Evolutionary conservation across 495 filamentous ascomycete species (phyloP).

Genomic region (Halenospora varia): DNA sequence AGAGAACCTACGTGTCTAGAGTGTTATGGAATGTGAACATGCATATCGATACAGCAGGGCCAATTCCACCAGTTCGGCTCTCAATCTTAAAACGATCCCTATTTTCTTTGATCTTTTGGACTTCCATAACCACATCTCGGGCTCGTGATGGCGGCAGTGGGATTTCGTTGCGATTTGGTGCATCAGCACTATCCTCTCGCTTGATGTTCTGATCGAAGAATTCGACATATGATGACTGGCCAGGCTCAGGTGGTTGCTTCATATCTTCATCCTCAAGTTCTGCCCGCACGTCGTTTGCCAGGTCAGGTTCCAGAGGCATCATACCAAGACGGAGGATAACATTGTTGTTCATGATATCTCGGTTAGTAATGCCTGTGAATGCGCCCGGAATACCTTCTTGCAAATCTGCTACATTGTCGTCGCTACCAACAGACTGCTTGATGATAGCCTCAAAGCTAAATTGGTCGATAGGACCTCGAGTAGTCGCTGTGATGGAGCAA

Average conservation of each 20-base stretch:
- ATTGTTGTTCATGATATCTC: constrained; percentile 53
- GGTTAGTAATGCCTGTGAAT: constrained; percentile 78
- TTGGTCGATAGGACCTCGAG: constrained; percentile 70
- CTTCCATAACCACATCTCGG: constrained; percentile 87
- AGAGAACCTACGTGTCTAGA: constrained; percentile 66
- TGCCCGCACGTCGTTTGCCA: constrained; percentile 75
- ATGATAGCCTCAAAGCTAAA: constrained; percentile 79
- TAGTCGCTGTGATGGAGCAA: constrained; percentile 67
- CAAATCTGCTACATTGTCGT: constrained; percentile 66
- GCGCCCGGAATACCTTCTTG: constrained; percentile 94
- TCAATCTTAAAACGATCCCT: constrained; percentile 85
- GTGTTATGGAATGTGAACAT: constrained; percentile 99
- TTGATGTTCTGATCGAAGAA: constrained; percentile 84
- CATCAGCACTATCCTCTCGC: constrained; percentile 82
- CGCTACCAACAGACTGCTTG: constrained; percentile 46
- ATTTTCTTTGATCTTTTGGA: constrained; percentile 91
- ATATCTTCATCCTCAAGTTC: constrained; percentile 78
- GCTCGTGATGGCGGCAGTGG: constrained; percentile 82
- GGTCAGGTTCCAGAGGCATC: constrained; percentile 70
- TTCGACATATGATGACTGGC: constrained; percentile 62
- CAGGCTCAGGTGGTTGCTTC: constrained; percentile 58
- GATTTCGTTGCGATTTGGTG: constrained; percentile 67
- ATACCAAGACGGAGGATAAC: constrained; percentile 71
- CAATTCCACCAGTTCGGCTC: constrained; percentile 72
- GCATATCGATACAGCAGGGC: constrained; percentile 75